Evolutionary conservation across 1,284 basidiomycete species (phyloP).

Genomic region (Prillingera fragicola): DNA sequence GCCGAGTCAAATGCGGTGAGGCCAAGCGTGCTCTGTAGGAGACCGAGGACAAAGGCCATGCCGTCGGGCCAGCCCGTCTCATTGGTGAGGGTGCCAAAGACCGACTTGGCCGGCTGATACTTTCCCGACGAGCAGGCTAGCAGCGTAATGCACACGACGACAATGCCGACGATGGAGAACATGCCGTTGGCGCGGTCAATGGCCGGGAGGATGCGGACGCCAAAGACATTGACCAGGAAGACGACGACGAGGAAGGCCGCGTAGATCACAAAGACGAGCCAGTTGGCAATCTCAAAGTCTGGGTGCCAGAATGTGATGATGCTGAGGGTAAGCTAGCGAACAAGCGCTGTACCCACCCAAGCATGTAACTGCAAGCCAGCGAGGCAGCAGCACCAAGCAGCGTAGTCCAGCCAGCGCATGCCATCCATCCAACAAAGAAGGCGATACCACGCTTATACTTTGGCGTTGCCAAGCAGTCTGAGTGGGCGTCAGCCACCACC

Average conservation of each 20-base stretch:
- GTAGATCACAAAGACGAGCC: slow-evolving; percentile 15
- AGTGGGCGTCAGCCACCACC: too few species aligned
- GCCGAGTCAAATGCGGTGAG: slow-evolving; percentile 25
- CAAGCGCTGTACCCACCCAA: too few species aligned
- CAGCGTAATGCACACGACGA: slow-evolving; percentile 32
- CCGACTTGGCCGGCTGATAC: slow-evolving; percentile 39
- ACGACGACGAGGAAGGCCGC: slow-evolving; percentile 5
- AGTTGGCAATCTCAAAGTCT: slow-evolving; percentile 3
- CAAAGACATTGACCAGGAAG: slow-evolving; percentile 14
- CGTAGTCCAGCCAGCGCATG: slow-evolving; percentile 42
- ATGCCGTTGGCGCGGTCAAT: slow-evolving; percentile 28
- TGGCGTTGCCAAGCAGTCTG: slow-evolving; percentile 7
- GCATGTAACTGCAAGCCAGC: too few species aligned
- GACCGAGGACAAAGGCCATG: slow-evolving; percentile 44
- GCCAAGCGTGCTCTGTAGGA: slow-evolving; percentile 33
- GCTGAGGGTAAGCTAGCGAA: too few species aligned
- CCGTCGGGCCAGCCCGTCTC: slow-evolving; percentile 16
- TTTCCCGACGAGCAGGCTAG: slow-evolving; percentile 17
- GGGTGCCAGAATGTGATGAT: slow-evolving; percentile 8
- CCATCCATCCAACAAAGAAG: slow-evolving; percentile 14
- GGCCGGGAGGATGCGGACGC: slow-evolving; percentile 10
- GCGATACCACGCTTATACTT: slow-evolving; percentile 3
- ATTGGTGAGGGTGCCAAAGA: slow-evolving; percentile 44
- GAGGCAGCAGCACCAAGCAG: slow-evolving; percentile 38
- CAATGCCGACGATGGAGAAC: slow-evolving; percentile 36